Base-by-base conservation (phyloP, 2,329 filamentous ascomycete genomes). In the Phyllosticta citrichinensis region DNA sequence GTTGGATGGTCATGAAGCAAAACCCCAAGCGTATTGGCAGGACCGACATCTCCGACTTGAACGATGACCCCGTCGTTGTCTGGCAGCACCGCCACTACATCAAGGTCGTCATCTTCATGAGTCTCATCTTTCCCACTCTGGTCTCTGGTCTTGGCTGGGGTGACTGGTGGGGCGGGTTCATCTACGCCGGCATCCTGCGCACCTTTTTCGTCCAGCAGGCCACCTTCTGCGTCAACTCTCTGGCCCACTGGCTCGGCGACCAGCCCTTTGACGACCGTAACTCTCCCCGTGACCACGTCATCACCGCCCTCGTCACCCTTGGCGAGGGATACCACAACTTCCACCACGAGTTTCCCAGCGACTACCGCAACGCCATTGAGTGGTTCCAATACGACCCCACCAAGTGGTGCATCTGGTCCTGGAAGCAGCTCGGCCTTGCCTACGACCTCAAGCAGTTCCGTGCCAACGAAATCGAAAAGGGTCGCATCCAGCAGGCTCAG, bases 1-100 rank as follows among this genome's bases (percentile, higher is more conserved):
- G 78, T 62, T 80, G 78, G 78, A 80, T 80, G 77, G 71, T 80
- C 64, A 80, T 80, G 77, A 80, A 79, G 74, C 78, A 80, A 71
- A 79, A 80, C 73, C 78, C 77, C 63, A 80, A 80, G 75, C 74
- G 77, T 14, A 77, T 79, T 58, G 78, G 78, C 69, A 76, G 78
- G 62, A 79, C 76, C 62, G 78, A 80, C 65, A 80, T 80, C 65
- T 75, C 76, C 63, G 78, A 80, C 63, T 66, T 80, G 61, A 80
- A 80, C 71, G 78, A 80, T 56, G 78, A 80, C 66, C 72, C 76
- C 40, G 73, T 80, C 52, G 78, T 80, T 60, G 74, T 78, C 62
- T 80, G 73, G 73, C 78, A 80, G 65, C 78, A 80, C 71, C 75
- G 70, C 54, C 67, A 80, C 72, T 80, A 76, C 69, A 70, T 79